Percentiles rank a stretch among this genome's conserved stretches.
Evolutionary conservation across 1,139 yeast species (phyloP).

Genomic region (Debaryomycetaceae sp.): DNA sequence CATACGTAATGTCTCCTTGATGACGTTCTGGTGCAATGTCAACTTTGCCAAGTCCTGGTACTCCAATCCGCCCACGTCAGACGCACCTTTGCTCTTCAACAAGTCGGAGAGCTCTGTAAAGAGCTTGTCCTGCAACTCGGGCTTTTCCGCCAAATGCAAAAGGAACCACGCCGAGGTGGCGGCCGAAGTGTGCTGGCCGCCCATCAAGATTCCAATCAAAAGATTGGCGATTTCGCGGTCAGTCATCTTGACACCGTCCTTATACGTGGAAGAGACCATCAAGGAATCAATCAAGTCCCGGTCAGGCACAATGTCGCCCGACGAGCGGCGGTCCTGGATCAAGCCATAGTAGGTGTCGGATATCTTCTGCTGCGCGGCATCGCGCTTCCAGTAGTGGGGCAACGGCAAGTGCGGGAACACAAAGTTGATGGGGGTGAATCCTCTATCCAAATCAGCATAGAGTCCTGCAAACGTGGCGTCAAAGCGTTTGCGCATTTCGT

Average conservation of each 20-base stretch:
- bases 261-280: slow-evolving; percentile 73
- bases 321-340: slow-evolving; percentile 60
- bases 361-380: slow-evolving; percentile 75
- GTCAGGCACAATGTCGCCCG: slow-evolving; percentile 62
- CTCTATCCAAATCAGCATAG: slow-evolving; percentile 89
- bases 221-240: slow-evolving; percentile 91
- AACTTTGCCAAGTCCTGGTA: slow-evolving; percentile 77
- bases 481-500: slow-evolving; percentile 77
- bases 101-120: slow-evolving; percentile 62
- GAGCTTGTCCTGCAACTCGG: slow-evolving; percentile 72
- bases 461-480: slow-evolving; percentile 76
- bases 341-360: slow-evolving; percentile 71
- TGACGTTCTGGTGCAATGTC: slow-evolving; percentile 70
- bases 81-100: slow-evolving; percentile 28
- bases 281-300: slow-evolving; percentile 86
- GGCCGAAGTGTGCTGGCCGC: slow-evolving; percentile 98
- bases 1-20: slow-evolving; percentile 88
- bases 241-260: slow-evolving; percentile 89
- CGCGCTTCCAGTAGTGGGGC: slow-evolving; percentile 78
- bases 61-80: slow-evolving; percentile 39
- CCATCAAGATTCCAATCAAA: slow-evolving; percentile 94
- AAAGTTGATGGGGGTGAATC: slow-evolving; percentile 92
- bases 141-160: slow-evolving; percentile 79
- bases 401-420: slow-evolving; percentile 91
- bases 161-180: slow-evolving; percentile 93